These are phyloP conservation scores for Podaxis carcinomalis DNA, from an alignment of 768 basidiomycete genomes.

Conservation along the genomic window DNA sequence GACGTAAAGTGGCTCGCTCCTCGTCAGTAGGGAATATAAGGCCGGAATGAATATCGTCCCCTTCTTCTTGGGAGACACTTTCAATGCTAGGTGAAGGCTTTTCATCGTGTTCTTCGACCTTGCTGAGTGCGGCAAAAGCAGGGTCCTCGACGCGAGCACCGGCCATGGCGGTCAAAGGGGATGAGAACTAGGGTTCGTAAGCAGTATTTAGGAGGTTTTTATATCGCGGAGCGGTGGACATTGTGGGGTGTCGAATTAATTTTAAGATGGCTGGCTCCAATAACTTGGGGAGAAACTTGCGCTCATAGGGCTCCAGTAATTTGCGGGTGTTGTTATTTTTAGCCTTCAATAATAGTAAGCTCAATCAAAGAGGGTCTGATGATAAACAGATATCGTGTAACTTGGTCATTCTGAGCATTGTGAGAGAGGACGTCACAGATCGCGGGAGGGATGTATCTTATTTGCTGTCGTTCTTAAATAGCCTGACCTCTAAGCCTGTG, in stretches of 20 bases:
- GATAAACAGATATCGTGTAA: background rate
- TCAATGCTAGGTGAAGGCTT: background rate
- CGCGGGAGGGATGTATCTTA: background rate
- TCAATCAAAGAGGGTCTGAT: background rate
- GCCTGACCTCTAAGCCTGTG: too few species aligned
- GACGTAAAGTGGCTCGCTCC: constrained; percentile 52
- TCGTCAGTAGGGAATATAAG: constrained; percentile 63
- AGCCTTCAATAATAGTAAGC: background rate
- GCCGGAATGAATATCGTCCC: constrained; percentile 33
- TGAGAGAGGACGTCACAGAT: too few species aligned
- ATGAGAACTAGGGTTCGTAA: background rate
- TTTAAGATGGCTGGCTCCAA: background rate
- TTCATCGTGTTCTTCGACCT: background rate
- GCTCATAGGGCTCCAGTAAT: background rate
- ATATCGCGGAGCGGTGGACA: background rate
- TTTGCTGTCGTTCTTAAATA: background rate
- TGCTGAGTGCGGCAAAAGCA: background rate
- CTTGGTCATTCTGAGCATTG: too few species aligned
- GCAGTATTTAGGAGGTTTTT: background rate
- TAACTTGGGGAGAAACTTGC: background rate
- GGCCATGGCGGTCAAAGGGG: background rate
- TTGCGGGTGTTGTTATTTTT: background rate
- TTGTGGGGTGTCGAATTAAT: background rate
- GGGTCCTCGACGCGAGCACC: background rate
- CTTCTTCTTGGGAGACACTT: background rate